Percentiles rank a stretch among this genome's conserved stretches.
phyloP scores from a whole-genome alignment of 2,329 filamentous ascomycete genomes.

The Aspergillus neoniger region DNA sequence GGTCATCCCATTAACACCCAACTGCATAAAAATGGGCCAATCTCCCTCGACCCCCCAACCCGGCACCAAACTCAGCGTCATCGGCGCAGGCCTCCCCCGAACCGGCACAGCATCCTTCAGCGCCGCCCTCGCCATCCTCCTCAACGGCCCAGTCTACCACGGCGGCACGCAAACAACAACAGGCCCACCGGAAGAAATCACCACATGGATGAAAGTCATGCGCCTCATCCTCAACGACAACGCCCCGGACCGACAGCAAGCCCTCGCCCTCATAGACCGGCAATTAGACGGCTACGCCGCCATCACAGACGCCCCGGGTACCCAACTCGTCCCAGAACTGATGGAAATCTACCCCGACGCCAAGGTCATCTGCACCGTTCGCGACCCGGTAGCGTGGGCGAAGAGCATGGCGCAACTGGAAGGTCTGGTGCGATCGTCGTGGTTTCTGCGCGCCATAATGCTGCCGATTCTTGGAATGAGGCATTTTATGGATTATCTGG shows the following conservation, averaged over 20 bases:
- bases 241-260: neutral
- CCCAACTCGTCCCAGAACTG: constrained; percentile 48
- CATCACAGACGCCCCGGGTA: constrained; percentile 49
- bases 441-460: constrained; percentile 23
- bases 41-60: constrained; percentile 6
- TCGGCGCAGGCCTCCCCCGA: constrained; percentile 39
- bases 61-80: constrained; percentile 24
- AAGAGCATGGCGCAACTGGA: constrained; percentile 25
- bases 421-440: constrained; percentile 15
- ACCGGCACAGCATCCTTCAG: constrained; percentile 56
- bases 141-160: constrained; percentile 54
- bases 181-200: constrained; percentile 25
- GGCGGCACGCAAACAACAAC: constrained; percentile 46
- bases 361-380: constrained; percentile 47
- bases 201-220: constrained; percentile 25
- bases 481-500: constrained; percentile 25
- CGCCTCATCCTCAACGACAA: neutral
- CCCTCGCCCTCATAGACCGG: constrained; percentile 1
- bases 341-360: constrained; percentile 53
- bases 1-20: neutral
- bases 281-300: constrained; percentile 47
- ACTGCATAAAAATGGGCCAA: constrained; percentile 3
- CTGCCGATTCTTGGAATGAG: constrained; percentile 30
- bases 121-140: constrained; percentile 50
- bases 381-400: constrained; percentile 26